phyloP scores from a whole-genome alignment of 2,329 filamentous ascomycete genomes.

The Pseudocercospora vitis region DNA sequence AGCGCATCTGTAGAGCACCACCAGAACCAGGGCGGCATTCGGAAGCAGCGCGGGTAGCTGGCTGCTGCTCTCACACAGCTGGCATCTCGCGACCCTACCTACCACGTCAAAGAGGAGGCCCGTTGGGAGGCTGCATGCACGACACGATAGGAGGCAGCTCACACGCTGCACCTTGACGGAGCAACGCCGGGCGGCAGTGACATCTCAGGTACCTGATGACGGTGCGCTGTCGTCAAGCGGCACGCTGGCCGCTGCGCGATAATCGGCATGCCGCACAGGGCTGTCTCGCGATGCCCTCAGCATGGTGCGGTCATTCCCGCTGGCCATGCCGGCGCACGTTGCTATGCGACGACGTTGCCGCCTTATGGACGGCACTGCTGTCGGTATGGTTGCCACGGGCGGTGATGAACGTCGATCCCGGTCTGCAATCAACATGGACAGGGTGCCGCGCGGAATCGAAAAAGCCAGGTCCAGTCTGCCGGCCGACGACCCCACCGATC shows the following conservation, averaged over 20 bases:
- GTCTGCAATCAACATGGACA: no score
- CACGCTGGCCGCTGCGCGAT: slow-evolving; percentile 15
- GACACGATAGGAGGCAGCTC: slow-evolving; percentile 8
- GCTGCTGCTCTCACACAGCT: slow-evolving; percentile 4
- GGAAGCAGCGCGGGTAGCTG: slow-evolving; percentile 2
- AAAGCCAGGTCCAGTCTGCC: not conserved
- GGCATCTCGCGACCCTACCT: not conserved
- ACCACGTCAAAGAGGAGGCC: slow-evolving; percentile 3
- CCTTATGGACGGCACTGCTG: no score
- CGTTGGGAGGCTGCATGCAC: slow-evolving; percentile 9
- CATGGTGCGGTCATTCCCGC: not conserved
- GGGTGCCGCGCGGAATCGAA: not conserved
- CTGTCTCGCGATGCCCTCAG: slow-evolving; percentile 14
- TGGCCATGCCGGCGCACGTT: not conserved
- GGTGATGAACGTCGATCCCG: no score
- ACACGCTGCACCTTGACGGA: slow-evolving; percentile 1
- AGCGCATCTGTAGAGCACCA: not conserved
- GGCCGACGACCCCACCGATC: not conserved
- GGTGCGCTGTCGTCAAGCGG: slow-evolving; percentile 6
- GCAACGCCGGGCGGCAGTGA: slow-evolving; percentile 7
- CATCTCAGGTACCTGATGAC: slow-evolving; percentile 9
- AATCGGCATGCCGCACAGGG: slow-evolving; percentile 11
- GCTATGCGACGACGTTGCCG: not conserved
- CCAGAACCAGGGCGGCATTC: not conserved
- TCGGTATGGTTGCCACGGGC: no score